Evolutionary conservation across 2,329 filamentous ascomycete species (phyloP), one percentile per base, ranked within the genome.

Genomic region (Alternaria triticimaculans): DNA sequence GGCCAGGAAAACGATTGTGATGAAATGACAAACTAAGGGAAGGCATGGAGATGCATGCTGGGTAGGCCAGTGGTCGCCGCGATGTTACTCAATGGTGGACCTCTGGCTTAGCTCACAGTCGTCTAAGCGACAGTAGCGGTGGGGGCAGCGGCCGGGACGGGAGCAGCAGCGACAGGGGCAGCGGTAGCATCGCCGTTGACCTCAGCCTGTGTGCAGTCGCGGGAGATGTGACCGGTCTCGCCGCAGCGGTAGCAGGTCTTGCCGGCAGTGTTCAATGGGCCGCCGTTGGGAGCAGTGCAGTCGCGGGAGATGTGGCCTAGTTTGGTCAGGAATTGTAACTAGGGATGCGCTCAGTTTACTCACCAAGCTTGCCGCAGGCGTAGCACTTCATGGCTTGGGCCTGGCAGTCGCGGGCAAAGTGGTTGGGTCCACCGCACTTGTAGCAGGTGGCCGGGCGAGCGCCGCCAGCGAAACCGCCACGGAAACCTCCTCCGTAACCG

Each of bases 161-260:
- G 64, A 33, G 69, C 68, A 58, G 71, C 64, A 53, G 62, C 67
- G 21, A 68, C 70, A 41, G 77, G 49, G 8, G 49, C 73, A 54
- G 75, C 66, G 54, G 72, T 58, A 15, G 71, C 71, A 48, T 82
- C 82, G 56, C 80, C 82, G 64, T 84, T 83, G 62, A 84, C 78
- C 72, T 87, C 86, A 72, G 88, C 91, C 90, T 88, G 94, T 82
- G 94, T 92, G 86, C 96, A 97, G 75, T 98, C 95, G 68, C 95
- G 92, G 63, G 93, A 97, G 82, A 98, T 98, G 83, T 98, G 95
- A 57, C 96, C 96, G 62, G 94, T 89, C 85, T 97, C 92, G 71
- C 95, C 93, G 80, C 96, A 99, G 82, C 94, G 92, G 86, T 99
- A 99, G 89, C 96, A 99, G 69, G 94, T 97, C 89, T 98, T 99